Conservation (phyloP, 129 eudicot species). For the Daucus carota region DNA sequence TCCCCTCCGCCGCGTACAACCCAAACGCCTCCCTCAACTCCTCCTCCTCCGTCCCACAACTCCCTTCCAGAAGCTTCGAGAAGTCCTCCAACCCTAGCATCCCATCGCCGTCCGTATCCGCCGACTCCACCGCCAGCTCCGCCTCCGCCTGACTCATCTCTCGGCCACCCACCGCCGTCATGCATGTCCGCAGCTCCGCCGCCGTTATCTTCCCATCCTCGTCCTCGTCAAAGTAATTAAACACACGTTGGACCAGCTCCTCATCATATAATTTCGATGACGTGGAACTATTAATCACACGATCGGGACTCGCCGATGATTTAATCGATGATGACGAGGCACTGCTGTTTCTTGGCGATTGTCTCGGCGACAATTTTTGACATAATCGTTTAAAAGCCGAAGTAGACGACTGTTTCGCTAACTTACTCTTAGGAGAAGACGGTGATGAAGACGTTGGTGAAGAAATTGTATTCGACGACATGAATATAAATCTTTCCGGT, state of each 20-base stretch:
- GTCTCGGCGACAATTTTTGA: background rate
- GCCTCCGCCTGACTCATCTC: background rate
- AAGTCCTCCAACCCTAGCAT: slow-evolving; percentile 5
- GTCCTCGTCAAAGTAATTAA: slow-evolving; percentile 7
- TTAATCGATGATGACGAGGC: background rate
- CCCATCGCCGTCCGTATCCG: slow-evolving; percentile 3
- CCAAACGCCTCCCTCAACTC: slow-evolving; percentile 8
- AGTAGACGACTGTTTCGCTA: background rate
- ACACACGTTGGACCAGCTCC: background rate
- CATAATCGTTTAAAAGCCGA: slow-evolving; percentile 1
- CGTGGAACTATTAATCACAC: background rate
- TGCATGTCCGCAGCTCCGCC: background rate
- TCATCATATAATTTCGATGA: background rate
- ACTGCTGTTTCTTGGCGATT: background rate
- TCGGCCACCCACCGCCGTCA: background rate
- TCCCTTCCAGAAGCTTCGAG: background rate
- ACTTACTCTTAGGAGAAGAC: background rate
- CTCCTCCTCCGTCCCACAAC: background rate
- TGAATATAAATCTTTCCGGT: too few species aligned
- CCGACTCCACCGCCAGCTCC: slow-evolving; percentile 2
- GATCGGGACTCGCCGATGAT: background rate
- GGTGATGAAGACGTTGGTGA: background rate
- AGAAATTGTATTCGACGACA: background rate
- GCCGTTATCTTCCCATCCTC: slow-evolving; percentile 1
- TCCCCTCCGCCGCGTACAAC: slow-evolving; percentile 11